Conservation (phyloP, 345 rosid species). For the Salix dunnii region DNA sequence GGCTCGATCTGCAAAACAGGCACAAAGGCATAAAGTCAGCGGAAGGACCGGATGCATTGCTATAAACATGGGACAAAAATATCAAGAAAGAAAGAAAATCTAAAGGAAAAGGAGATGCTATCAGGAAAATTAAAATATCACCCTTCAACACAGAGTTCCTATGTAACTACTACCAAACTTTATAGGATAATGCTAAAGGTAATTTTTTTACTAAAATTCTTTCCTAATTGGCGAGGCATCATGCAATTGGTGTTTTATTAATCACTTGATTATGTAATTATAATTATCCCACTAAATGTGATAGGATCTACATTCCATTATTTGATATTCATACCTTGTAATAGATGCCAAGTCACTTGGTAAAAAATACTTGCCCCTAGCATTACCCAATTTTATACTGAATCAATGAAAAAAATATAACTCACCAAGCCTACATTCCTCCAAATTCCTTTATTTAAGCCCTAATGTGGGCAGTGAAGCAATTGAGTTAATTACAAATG, state of each 20-base stretch:
- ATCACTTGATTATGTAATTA: too few relatives aligned
- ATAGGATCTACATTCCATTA: too few relatives aligned
- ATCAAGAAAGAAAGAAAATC: not conserved
- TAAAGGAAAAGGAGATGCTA: not conserved
- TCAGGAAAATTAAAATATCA: not conserved
- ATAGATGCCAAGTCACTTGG: too few relatives aligned
- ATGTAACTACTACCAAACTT: not conserved
- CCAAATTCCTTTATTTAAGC: not conserved
- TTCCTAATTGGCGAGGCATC: too few relatives aligned
- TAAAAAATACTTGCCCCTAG: too few relatives aligned
- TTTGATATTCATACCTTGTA: too few relatives aligned
- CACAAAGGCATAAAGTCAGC: not conserved
- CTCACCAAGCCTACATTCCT: not conserved
- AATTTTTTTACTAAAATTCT: too few relatives aligned
- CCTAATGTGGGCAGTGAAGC: not conserved
- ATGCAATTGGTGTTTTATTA: too few relatives aligned
- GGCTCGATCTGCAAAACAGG: conserved; percentile 64
- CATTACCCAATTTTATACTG: not conserved
- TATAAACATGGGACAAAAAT: not conserved
- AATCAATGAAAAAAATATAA: not conserved
- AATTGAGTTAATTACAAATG: not conserved
- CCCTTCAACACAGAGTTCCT: not conserved
- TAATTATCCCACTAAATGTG: too few relatives aligned
- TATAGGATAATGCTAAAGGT: too few relatives aligned
- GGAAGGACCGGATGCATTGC: not conserved